Evolutionary conservation across 768 basidiomycete species (phyloP).

Genomic region (Agrocybe praecox): DNA sequence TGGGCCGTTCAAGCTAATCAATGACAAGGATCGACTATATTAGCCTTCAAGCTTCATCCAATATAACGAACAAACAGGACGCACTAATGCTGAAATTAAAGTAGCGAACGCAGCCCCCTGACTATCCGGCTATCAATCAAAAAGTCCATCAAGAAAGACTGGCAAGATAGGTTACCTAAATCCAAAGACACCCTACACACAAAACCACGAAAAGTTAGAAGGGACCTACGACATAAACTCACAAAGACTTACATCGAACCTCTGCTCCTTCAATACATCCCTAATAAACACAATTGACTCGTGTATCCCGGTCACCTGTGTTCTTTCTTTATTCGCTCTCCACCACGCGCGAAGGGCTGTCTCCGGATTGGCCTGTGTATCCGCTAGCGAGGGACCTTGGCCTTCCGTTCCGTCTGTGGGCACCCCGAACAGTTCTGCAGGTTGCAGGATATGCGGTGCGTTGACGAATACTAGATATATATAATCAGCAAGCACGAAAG

Average conservation of each 20-base stretch:
- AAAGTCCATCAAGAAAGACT: not conserved
- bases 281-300: conserved; percentile 56
- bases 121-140: conserved; percentile 32
- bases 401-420: conserved; percentile 35
- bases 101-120: conserved; percentile 83
- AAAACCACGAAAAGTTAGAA: conserved; percentile 2
- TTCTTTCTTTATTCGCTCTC: conserved; percentile 54
- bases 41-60: not conserved
- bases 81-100: conserved; percentile 67
- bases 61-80: conserved; percentile 22
- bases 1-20: conserved; percentile 41
- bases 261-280: conserved; percentile 57
- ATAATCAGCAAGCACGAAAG: not conserved
- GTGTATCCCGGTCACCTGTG: conserved; percentile 55
- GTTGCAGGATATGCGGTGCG: conserved; percentile 67
- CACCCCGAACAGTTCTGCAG: conserved; percentile 52
- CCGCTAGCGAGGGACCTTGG: conserved; percentile 6
- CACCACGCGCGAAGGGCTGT: conserved; percentile 74
- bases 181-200: conserved; percentile 70
- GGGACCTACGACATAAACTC: not conserved
- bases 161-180: conserved; percentile 54
- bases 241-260: conserved; percentile 64
- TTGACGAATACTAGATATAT: conserved; percentile 67
- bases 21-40: not conserved
- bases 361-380: conserved; percentile 53